Percentiles rank a stretch among this genome's conserved stretches.
phyloP scores from a whole-genome alignment of 2,329 filamentous ascomycete species.

The Claviceps sp. region DNA sequence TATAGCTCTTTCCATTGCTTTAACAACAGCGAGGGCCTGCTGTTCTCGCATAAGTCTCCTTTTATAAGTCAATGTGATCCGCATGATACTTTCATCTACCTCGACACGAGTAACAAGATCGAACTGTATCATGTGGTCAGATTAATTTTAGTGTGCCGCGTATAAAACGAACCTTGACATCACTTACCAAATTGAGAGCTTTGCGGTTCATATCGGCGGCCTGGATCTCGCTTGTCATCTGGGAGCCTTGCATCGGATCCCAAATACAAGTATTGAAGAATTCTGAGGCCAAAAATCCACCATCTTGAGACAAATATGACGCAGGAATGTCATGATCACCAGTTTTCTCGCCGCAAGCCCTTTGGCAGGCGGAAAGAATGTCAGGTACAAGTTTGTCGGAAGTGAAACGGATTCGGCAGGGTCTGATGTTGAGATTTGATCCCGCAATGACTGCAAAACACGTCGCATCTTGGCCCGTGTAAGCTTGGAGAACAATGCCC shows the following conservation, averaged over 20 bases:
- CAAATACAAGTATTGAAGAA: not conserved
- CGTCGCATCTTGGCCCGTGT: not conserved
- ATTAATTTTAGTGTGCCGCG: too few relatives aligned
- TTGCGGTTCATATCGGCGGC: not conserved
- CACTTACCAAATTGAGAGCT: not conserved
- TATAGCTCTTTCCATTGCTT: not conserved
- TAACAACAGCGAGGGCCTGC: not conserved
- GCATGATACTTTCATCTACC: not conserved
- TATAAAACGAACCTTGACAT: not conserved
- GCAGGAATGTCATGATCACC: not conserved
- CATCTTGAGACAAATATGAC: not conserved
- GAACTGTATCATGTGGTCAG: not conserved
- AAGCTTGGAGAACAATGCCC: not conserved
- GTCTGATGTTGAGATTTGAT: not conserved
- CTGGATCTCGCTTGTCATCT: not conserved
- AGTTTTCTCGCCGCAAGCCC: not conserved
- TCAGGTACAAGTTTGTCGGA: not conserved
- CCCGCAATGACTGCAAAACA: not conserved
- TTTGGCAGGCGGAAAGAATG: not conserved
- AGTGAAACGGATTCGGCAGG: not conserved
- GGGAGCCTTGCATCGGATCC: not conserved
- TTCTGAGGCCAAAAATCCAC: not conserved
- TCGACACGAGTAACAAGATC: not conserved
- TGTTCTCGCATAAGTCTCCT: not conserved
- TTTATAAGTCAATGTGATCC: not conserved